Evolutionary conservation across 2,329 filamentous ascomycete species (phyloP).

Genomic region (Fusarium papillatum): DNA sequence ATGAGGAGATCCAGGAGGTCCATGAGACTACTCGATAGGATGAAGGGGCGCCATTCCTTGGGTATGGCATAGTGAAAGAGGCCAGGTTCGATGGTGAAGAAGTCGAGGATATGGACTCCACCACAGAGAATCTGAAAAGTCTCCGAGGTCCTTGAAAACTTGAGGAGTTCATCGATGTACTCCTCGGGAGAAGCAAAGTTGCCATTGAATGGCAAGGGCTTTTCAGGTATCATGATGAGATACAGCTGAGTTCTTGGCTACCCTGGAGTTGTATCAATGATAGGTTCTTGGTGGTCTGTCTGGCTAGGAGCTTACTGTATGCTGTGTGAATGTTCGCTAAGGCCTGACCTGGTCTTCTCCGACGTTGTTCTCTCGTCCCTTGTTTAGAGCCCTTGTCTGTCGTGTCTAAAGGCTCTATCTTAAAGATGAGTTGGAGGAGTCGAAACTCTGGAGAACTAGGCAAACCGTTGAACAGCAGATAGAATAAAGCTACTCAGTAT

Average conservation of each 20-base stretch:
- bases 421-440: background rate
- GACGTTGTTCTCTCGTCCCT: background rate
- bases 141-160: slow-evolving; percentile 80
- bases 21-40: slow-evolving; percentile 79
- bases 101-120: slow-evolving; percentile 97
- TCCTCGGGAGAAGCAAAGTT: slow-evolving; percentile 79
- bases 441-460: background rate
- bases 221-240: slow-evolving; percentile 60
- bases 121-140: slow-evolving; percentile 92
- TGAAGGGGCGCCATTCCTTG: slow-evolving; percentile 84
- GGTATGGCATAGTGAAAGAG: slow-evolving; percentile 85
- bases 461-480: background rate
- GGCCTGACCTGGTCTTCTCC: background rate
- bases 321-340: background rate
- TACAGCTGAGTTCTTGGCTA: slow-evolving; percentile 12
- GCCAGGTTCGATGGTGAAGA: slow-evolving; percentile 88
- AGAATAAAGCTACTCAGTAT: background rate
- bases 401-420: background rate
- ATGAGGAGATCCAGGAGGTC: slow-evolving; percentile 85
- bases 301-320: background rate
- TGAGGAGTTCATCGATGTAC: slow-evolving; percentile 83
- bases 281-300: background rate
- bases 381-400: background rate
- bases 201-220: slow-evolving; percentile 76
- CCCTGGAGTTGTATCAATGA: slow-evolving; percentile 32